Evolutionary conservation across 2,329 filamentous ascomycete genomes (phyloP).

Genomic region (Claviceps maximensis): DNA sequence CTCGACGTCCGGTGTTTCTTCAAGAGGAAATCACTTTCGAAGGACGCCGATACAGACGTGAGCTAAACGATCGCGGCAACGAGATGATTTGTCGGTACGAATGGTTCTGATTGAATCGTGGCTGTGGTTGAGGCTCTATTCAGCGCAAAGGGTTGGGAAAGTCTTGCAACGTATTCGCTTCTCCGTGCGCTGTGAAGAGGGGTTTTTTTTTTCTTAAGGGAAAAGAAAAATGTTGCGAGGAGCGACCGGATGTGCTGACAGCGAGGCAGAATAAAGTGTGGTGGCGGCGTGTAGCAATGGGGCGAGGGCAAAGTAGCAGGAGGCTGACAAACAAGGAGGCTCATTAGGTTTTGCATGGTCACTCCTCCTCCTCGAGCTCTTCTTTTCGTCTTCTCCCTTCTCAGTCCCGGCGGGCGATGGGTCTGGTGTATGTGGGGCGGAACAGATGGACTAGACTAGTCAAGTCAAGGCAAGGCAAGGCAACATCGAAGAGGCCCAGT

Average conservation of each 20-base stretch:
- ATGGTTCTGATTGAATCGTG: neutral
- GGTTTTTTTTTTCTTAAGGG: too few species aligned
- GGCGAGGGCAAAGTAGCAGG: neutral
- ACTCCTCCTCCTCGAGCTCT: neutral
- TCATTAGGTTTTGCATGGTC: neutral
- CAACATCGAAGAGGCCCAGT: too few species aligned
- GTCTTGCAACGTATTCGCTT: neutral
- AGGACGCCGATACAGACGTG: neutral
- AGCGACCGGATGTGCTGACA: neutral
- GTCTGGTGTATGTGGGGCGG: neutral
- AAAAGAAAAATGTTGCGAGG: conserved; percentile 1
- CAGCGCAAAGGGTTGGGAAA: neutral
- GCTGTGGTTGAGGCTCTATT: neutral
- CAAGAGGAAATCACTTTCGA: neutral
- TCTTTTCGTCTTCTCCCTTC: too few species aligned
- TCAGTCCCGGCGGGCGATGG: neutral
- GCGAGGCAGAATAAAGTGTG: neutral
- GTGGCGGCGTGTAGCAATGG: neutral
- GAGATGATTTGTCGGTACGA: neutral
- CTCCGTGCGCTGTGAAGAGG: neutral
- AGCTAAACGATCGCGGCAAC: neutral
- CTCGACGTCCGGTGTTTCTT: neutral
- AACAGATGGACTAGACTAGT: neutral
- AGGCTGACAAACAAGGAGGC: neutral
- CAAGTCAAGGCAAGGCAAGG: neutral